Conservation (phyloP, 2,329 filamentous ascomycete genomes). For the Colletotrichum sp. region DNA sequence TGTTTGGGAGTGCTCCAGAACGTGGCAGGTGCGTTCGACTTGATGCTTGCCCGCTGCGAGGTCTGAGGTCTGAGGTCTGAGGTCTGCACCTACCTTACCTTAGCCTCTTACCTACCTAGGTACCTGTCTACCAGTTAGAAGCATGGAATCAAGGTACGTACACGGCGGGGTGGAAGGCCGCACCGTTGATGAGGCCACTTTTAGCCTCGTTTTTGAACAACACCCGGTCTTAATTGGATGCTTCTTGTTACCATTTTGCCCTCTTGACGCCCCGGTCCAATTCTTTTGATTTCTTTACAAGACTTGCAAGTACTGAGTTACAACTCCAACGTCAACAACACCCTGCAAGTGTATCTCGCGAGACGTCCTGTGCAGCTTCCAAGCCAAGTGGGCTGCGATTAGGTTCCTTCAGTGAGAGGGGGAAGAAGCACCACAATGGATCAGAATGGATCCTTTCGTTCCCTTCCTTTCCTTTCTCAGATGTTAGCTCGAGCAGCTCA, state of each 20-base stretch:
- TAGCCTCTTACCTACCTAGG: neutral
- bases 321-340: neutral
- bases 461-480: neutral
- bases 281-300: neutral
- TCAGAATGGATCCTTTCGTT: neutral
- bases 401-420: neutral
- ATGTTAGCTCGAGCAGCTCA: neutral
- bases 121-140: neutral
- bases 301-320: neutral
- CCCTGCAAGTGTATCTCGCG: neutral
- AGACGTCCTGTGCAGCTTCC: neutral
- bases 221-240: neutral
- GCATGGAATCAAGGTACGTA: neutral
- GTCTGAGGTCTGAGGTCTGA: neutral
- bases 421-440: neutral
- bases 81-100: neutral
- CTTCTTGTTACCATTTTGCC: neutral
- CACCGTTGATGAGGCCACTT: slow-evolving; percentile 13
- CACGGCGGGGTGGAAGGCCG: neutral
- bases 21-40: slow-evolving; percentile 17
- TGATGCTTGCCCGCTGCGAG: neutral
- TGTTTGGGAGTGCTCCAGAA: slow-evolving; percentile 6
- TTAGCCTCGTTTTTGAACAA: slow-evolving; percentile 3
- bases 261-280: neutral
- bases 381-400: neutral